Base-by-base conservation (phyloP, 164 flowering plant species). In the Vitis labrusca region DNA sequence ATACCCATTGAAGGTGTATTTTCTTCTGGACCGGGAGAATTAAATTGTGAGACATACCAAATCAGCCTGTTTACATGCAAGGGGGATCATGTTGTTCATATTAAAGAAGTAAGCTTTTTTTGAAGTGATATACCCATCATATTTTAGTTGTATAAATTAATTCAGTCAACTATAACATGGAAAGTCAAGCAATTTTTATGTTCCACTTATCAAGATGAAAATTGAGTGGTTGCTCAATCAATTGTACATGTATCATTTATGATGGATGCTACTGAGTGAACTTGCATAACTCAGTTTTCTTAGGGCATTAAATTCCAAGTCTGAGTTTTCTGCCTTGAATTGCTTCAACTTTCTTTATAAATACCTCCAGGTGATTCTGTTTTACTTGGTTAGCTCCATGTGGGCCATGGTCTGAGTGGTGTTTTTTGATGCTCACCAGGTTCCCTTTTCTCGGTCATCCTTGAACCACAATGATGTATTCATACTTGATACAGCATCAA, bases 381-480 rank as follows among this genome's bases (percentile, higher is more conserved):
- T 49, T 15, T 68, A 1, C 49, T 14, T 67, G 12, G 48, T 32
- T 58, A 50, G 47, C 14, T 66, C 60, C 55, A 50, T 50, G 17
- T 9, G 70, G 61, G 58, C 44, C n/a, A 49, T 65, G 3, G 27
- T 54, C 10, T 47, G 23, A 54, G 37, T 60, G 48, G 11, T 62
- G 4, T 14, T 16, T 55, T 16, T 15, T 67, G 30, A 62, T 71
- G 32, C 51, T 71, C 44, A 59, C 27, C 75, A 89, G 92, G 94
- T 89, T 19, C 87, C 89, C 16, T 89, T 89, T 79, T 63, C 87
- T 51, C 82, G 92, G 65, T 76, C 89, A 60, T 89, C 94, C 23
- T 73, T 89, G 79, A 88, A 86, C 71, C 94, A 89, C 73, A 66
- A 80, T 75, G 90, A 88, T 75, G 89, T 88, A 48, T 89, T 89